Evolutionary conservation across 148 eudicot species (phyloP).

Genomic region (Pouteria glomerata): DNA sequence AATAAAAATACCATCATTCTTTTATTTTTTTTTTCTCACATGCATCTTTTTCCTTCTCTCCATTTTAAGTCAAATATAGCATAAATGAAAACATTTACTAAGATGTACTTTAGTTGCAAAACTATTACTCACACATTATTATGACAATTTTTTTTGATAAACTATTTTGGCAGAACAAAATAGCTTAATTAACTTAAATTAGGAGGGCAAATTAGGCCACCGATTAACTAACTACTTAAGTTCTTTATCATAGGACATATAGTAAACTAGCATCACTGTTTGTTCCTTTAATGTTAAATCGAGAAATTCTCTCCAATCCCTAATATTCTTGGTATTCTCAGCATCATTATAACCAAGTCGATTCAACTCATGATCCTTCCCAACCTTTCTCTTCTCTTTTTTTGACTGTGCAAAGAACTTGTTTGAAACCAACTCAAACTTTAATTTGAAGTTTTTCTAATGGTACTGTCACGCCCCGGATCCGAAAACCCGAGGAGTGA

Average conservation of each 20-base stretch:
- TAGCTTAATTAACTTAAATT: constrained; percentile 17
- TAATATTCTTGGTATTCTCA: constrained; percentile 14
- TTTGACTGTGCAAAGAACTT: constrained; percentile 10
- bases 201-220: constrained; percentile 15
- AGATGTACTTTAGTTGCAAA: no score
- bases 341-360: constrained; percentile 13
- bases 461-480: no score
- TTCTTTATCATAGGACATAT: neutral
- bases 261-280: neutral
- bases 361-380: constrained; percentile 7
- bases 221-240: neutral
- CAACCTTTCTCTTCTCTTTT: constrained; percentile 18
- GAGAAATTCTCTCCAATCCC: constrained; percentile 20
- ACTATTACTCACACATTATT: no score
- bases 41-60: no score
- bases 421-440: neutral
- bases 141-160: no score
- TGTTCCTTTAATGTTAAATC: constrained; percentile 7
- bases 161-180: no score
- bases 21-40: no score
- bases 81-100: no score
- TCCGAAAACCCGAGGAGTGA: no score
- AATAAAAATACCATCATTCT: no score
- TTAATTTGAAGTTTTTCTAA: neutral
- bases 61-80: no score